These are phyloP conservation scores for Vicia villosa DNA, from an alignment of 306 rosid species.

Conservation along the genomic window DNA sequence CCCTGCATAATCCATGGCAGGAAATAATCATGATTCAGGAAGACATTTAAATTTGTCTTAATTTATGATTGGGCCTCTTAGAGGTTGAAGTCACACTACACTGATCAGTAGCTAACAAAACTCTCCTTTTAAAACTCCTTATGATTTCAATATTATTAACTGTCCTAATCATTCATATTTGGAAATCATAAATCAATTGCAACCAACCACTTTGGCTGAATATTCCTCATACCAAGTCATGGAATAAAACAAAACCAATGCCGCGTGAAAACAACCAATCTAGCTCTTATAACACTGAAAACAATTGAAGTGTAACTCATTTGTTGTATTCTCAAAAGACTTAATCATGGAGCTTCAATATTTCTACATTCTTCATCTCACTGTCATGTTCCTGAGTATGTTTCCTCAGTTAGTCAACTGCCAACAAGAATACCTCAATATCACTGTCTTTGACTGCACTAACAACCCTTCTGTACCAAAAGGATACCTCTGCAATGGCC, in stretches of 20 bases:
- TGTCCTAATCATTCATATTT: constrained; percentile 14
- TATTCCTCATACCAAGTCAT: constrained; percentile 31
- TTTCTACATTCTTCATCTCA: constrained; percentile 28
- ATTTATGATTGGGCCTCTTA: neutral
- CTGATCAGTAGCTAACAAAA: neutral
- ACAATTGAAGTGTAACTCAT: constrained; percentile 35
- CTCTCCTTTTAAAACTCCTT: neutral
- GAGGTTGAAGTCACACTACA: neutral
- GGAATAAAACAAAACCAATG: constrained; percentile 21
- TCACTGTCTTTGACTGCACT: constrained; percentile 38
- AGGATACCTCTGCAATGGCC: constrained; percentile 54
- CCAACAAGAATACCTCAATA: constrained; percentile 56
- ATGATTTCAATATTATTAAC: constrained; percentile 18
- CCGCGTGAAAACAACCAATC: constrained; percentile 28
- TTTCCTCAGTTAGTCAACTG: constrained; percentile 30
- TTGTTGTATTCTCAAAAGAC: neutral
- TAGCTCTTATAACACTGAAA: constrained; percentile 25
- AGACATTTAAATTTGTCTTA: neutral
- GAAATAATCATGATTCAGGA: neutral
- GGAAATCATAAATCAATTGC: constrained; percentile 19
- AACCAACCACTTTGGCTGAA: constrained; percentile 5
- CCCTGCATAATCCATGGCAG: neutral
- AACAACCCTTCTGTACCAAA: constrained; percentile 42
- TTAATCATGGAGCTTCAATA: constrained; percentile 39
- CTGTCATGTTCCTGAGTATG: constrained; percentile 23